Evolutionary conservation across 371 early-diverging fungal species (phyloP).

Genomic region (Mortierella sp.): DNA sequence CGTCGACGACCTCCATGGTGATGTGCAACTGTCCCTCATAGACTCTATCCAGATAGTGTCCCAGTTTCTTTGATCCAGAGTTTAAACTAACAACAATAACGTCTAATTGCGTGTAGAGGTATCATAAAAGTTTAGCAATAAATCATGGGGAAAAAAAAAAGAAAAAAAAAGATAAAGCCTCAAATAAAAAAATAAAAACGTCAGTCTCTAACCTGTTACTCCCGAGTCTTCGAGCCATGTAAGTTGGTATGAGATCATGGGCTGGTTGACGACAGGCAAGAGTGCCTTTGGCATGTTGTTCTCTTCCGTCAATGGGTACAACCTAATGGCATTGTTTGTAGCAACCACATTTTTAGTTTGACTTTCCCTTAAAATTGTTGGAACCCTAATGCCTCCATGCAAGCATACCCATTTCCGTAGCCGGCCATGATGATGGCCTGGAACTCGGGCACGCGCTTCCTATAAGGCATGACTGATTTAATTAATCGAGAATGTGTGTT

Average conservation of each 20-base stretch:
- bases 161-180: not conserved
- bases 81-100: slow-evolving; percentile 82
- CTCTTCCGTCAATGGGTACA: slow-evolving; percentile 87
- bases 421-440: slow-evolving; percentile 87
- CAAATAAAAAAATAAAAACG: not conserved
- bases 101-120: slow-evolving; percentile 61
- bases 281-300: slow-evolving; percentile 90
- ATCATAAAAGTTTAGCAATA: not conserved
- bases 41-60: slow-evolving; percentile 78
- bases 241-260: slow-evolving; percentile 91
- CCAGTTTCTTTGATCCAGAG: slow-evolving; percentile 71
- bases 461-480: slow-evolving; percentile 37
- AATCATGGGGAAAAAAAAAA: not conserved
- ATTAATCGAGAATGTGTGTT: not conserved
- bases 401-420: slow-evolving; percentile 75
- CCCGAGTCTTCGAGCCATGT: slow-evolving; percentile 94
- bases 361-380: not conserved
- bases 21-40: slow-evolving; percentile 77
- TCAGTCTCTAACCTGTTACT: slow-evolving; percentile 73
- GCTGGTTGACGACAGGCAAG: slow-evolving; percentile 93
- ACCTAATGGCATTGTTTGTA: slow-evolving; percentile 55
- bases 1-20: slow-evolving; percentile 72
- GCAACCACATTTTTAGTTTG: not conserved
- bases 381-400: not conserved
- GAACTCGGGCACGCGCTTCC: slow-evolving; percentile 68